A percentile compares a stretch with the other conserved stretches of the same genome.
These are phyloP conservation scores for Athelia psychrophila DNA, from an alignment of 1,284 basidiomycete species.

Conservation along the genomic window DNA sequence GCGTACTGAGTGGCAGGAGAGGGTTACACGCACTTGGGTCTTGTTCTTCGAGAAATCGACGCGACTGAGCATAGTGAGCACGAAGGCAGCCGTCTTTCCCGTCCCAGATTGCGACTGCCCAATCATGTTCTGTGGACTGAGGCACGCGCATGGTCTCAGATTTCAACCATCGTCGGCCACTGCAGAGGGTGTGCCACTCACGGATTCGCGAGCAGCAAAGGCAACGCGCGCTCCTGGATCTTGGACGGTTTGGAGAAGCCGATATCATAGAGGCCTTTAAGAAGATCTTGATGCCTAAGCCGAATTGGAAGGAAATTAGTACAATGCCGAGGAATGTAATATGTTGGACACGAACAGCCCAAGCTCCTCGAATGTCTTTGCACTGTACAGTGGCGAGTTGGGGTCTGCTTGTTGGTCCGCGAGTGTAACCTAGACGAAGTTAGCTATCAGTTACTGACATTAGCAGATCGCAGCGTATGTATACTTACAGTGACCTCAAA, in stretches of 20 bases:
- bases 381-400: conserved; percentile 93
- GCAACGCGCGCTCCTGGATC: conserved; percentile 97
- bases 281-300: conserved; percentile 77
- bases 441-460: conserved; percentile 9
- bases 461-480: not conserved
- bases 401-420: conserved; percentile 97
- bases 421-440: conserved; percentile 76
- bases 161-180: conserved; percentile 9
- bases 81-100: conserved; percentile 98
- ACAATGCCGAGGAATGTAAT: not conserved
- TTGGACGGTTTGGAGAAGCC: conserved; percentile 98
- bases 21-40: conserved; percentile 66
- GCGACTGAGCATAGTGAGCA: conserved; percentile 95
- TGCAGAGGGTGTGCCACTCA: conserved; percentile 38
- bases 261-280: conserved; percentile 97
- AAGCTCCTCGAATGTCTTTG: conserved; percentile 93
- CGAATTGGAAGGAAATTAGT: conserved; percentile 3
- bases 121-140: conserved; percentile 95
- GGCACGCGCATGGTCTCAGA: conserved; percentile 8
- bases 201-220: conserved; percentile 90
- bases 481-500: conserved; percentile 68
- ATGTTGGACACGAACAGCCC: conserved; percentile 67
- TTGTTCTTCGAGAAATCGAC: conserved; percentile 84
- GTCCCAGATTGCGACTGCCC: conserved; percentile 99
- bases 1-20: not conserved